Evolutionary conservation across 2,329 filamentous ascomycete genomes (phyloP).

Genomic region (Chalara sp.): DNA sequence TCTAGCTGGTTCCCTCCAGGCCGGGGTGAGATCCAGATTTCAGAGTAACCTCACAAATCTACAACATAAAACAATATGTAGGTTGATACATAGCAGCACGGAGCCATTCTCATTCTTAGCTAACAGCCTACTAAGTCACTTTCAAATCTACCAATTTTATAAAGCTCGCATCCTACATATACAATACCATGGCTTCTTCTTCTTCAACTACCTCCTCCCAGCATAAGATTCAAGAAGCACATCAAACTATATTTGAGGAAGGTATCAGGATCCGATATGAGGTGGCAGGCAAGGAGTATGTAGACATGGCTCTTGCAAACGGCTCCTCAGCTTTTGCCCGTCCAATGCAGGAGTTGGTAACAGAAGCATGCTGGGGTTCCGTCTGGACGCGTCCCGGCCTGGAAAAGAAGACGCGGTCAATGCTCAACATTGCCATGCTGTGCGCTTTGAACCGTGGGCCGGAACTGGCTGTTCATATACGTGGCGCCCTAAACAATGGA

Average conservation of each 20-base stretch:
- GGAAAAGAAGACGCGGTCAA: conserved; percentile 49
- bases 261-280: conserved; percentile 46
- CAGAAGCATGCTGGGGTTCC: conserved; percentile 57
- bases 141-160: no score
- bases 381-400: conserved; percentile 57
- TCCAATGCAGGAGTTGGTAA: conserved; percentile 55
- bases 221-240: no score
- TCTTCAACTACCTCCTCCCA: no score
- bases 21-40: no score
- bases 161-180: no score
- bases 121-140: no score
- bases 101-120: no score
- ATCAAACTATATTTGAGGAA: conserved; percentile 24
- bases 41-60: no score
- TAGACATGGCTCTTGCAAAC: conserved; percentile 45
- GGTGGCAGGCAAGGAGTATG: conserved; percentile 38
- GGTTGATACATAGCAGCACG: no score
- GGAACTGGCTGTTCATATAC: conserved; percentile 53
- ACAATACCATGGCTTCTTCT: no score
- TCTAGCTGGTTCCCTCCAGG: no score
- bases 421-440: conserved; percentile 59
- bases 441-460: conserved; percentile 50
- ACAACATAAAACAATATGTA: no score
- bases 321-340: conserved; percentile 44
- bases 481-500: conserved; percentile 57